A percentile compares a stretch with the other conserved stretches of the same genome.
These are phyloP conservation scores for Quercus dentata DNA, from an alignment of 306 rosid species.

Conservation along the genomic window DNA sequence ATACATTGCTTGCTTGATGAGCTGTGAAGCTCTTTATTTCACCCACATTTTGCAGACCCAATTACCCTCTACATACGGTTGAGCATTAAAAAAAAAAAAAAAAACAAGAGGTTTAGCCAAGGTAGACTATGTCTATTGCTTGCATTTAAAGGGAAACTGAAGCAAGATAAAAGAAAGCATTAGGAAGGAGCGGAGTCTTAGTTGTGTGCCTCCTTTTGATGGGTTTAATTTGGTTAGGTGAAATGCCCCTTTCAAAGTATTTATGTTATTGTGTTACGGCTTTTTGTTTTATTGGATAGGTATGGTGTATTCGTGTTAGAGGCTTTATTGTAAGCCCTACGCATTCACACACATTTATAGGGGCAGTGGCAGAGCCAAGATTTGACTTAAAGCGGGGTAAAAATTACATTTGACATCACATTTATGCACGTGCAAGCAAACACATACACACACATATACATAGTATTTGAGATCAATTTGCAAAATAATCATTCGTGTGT, in stretches of 20 bases:
- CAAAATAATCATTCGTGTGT: too few species aligned
- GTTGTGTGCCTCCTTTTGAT: constrained; percentile 9
- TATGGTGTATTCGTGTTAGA: too few species aligned
- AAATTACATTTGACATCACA: too few species aligned
- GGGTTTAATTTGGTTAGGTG: constrained; percentile 28
- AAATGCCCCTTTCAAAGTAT: constrained; percentile 28
- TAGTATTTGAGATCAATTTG: too few species aligned
- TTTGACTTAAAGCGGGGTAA: too few species aligned
- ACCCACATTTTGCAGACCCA: constrained; percentile 6
- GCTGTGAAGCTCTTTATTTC: constrained; percentile 19
- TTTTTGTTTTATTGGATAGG: neutral
- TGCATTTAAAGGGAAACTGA: constrained; percentile 34
- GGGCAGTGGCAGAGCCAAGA: too few species aligned
- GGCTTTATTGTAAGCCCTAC: neutral
- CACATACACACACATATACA: too few species aligned
- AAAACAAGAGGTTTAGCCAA: constrained; percentile 2
- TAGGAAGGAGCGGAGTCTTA: constrained; percentile 17
- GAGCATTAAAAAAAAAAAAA: neutral
- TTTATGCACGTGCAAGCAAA: too few species aligned
- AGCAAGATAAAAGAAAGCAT: constrained; percentile 25
- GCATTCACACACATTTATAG: too few species aligned
- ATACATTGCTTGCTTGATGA: constrained; percentile 11
- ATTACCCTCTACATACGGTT: constrained; percentile 21
- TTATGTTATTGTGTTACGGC: neutral
- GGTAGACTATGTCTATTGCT: constrained; percentile 32